Evolutionary conservation across 2,329 filamentous ascomycete species (phyloP).

Genomic region (Paraphoma sp.): DNA sequence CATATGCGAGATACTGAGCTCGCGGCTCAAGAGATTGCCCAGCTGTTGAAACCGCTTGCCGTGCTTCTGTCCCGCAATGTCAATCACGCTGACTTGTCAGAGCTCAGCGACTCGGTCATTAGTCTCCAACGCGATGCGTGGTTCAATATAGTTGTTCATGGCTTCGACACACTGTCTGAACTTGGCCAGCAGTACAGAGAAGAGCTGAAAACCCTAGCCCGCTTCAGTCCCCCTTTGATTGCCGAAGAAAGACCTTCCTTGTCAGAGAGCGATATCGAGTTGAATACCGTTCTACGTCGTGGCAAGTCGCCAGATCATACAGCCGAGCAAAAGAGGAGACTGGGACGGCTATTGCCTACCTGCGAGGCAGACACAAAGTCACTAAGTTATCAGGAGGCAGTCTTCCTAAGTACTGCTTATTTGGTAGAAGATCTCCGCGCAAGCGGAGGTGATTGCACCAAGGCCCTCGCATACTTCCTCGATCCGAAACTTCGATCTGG

Average conservation of each 20-base stretch:
- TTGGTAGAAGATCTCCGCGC: slow-evolving; percentile 89
- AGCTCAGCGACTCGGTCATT: slow-evolving; percentile 59
- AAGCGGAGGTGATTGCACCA: slow-evolving; percentile 86
- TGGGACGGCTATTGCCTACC: slow-evolving; percentile 75
- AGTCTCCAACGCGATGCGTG: slow-evolving; percentile 86
- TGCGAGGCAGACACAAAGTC: slow-evolving; percentile 80
- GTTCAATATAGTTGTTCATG: slow-evolving; percentile 98
- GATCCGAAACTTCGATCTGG: slow-evolving; percentile 77
- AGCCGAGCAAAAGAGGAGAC: slow-evolving; percentile 77
- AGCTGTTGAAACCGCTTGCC: slow-evolving; percentile 86
- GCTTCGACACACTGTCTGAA: slow-evolving; percentile 78
- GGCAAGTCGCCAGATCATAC: slow-evolving; percentile 83
- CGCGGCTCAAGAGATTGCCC: slow-evolving; percentile 84
- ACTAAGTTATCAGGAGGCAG: slow-evolving; percentile 86
- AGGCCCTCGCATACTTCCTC: slow-evolving; percentile 89
- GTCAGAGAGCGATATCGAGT: slow-evolving; percentile 93
- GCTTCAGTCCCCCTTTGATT: slow-evolving; percentile 85
- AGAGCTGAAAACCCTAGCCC: slow-evolving; percentile 83
- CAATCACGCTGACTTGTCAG: slow-evolving; percentile 65
- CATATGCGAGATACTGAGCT: slow-evolving; percentile 81
- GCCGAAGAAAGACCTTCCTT: slow-evolving; percentile 88
- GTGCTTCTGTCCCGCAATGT: slow-evolving; percentile 71
- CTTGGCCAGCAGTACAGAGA: slow-evolving; percentile 74
- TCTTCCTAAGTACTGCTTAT: slow-evolving; percentile 90
- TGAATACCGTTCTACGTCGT: slow-evolving; percentile 90